These are phyloP conservation scores for Hericium rajendrae DNA, from an alignment of 768 basidiomycete genomes.

Conservation along the genomic window DNA sequence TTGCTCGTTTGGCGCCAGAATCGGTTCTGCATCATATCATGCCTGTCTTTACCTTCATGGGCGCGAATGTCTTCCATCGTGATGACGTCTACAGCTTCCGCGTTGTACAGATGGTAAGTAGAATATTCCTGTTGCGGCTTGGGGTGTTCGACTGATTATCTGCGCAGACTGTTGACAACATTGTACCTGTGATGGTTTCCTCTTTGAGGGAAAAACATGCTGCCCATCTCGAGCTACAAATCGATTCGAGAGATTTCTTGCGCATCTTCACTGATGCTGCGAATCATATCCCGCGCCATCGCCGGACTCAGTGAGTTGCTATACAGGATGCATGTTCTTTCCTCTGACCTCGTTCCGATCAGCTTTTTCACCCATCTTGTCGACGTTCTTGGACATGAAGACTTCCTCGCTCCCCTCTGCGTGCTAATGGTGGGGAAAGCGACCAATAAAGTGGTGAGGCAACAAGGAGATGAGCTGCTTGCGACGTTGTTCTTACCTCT, in stretches of 20 bases:
- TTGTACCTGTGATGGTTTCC: slow-evolving; percentile 86
- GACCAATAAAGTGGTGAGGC: slow-evolving; percentile 58
- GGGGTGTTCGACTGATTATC: too few relatives aligned
- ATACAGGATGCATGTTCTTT: too few relatives aligned
- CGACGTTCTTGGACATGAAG: slow-evolving; percentile 66
- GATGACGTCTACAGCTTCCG: slow-evolving; percentile 94
- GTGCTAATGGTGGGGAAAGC: slow-evolving; percentile 81
- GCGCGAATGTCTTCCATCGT: slow-evolving; percentile 93
- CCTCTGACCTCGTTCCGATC: too few relatives aligned
- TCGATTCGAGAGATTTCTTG: slow-evolving; percentile 71
- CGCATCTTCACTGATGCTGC: slow-evolving; percentile 91
- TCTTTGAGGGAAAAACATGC: slow-evolving; percentile 57
- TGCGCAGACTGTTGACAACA: slow-evolving; percentile 77
- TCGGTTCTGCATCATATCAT: slow-evolving; percentile 91
- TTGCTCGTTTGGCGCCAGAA: slow-evolving; percentile 80
- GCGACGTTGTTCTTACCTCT: slow-evolving; percentile 57
- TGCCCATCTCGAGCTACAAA: slow-evolving; percentile 48
- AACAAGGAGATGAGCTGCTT: slow-evolving; percentile 48
- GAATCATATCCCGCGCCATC: slow-evolving; percentile 85
- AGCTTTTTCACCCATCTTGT: slow-evolving; percentile 89
- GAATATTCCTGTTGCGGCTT: neutral
- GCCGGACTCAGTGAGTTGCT: slow-evolving; percentile 66
- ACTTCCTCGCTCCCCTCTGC: slow-evolving; percentile 74
- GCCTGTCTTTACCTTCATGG: slow-evolving; percentile 99
- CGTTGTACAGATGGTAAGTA: slow-evolving; percentile 79